Conservation (phyloP, 169 alveolate genomes). For the Prorocentrum cordatum region DNA sequence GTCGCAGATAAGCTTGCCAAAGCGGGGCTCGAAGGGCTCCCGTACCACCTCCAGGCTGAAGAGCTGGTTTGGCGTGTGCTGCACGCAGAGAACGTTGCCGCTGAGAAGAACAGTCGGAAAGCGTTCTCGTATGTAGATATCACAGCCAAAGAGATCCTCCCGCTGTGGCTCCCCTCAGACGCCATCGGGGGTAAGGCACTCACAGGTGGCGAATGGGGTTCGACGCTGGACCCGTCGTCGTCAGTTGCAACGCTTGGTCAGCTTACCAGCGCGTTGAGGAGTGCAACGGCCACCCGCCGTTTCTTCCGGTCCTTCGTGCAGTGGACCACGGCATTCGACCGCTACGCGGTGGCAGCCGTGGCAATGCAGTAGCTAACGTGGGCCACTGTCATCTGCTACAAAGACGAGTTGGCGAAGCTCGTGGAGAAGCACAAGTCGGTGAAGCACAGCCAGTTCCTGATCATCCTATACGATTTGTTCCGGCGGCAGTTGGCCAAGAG, state of each 20-base stretch:
- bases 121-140: not conserved
- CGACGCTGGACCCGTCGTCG: not conserved
- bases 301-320: not conserved
- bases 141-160: not conserved
- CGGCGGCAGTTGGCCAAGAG: not conserved
- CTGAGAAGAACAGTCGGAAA: not conserved
- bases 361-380: not conserved
- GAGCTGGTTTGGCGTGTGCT: not conserved
- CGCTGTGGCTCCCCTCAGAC: not conserved
- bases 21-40: not conserved
- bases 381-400: not conserved
- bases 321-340: not conserved
- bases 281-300: not conserved
- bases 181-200: not conserved
- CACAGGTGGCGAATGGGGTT: not conserved
- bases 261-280: not conserved
- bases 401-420: not conserved
- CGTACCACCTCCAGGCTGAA: not conserved
- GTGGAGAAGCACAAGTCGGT: not conserved
- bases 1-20: not conserved
- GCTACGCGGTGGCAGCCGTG: not conserved
- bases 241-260: not conserved
- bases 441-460: not conserved
- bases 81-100: not conserved
- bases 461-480: not conserved